Base-by-base conservation (phyloP, 2,329 filamentous ascomycete species). In the Orbilia javanica region DNA sequence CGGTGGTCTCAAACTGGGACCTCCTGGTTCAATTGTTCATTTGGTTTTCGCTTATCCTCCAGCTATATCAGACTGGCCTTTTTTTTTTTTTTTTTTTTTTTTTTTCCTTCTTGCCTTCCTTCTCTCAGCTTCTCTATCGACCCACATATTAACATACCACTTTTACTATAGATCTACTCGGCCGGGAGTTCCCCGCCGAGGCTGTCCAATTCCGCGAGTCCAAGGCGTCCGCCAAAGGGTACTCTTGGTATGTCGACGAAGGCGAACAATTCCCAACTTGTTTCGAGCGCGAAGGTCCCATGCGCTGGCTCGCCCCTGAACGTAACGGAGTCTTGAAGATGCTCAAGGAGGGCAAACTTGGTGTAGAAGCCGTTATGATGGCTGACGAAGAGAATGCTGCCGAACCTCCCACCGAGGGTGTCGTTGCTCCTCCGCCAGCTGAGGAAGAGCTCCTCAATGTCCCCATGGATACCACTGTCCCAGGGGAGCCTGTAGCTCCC, bases 221-320 rank as follows among this genome's bases (percentile, higher is more conserved):
- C 4, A 77, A 77, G 57, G 60, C 73, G 4, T 77, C 73, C 11
- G 66, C 73, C 22, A 77, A 77, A 50, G 73, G 73, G 4, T 77
- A 77, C 66, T 71, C 66, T 52, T 77, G 73, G 73, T 77, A 77
- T 31, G 73, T 77, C 60, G 73, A 77, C 48, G 73, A 77, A 53
- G 73, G 73, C 15, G 73, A 77, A 27, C 60, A 71, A 42, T 77
- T 77, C 25, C 73, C 73, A n/a, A 52, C 29, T 13, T 77, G 73
- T 42, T 77, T 77, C 15, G 73, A 77, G 31, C 73, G 73, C 18
- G 73, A 77, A 20, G 73, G 73, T n/a, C 73, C 73, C 4, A 77
- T 77, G 73, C 48, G 73, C 31, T 77, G 73, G 73, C 66, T 77
- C 27, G 73, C 73, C n/a, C 73, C 73, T 5, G 73, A 77, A 34